Percentiles rank a stretch among this genome's conserved stretches.
Conservation (phyloP, 495 filamentous ascomycete genomes). For the Penicillium canescens region DNA sequence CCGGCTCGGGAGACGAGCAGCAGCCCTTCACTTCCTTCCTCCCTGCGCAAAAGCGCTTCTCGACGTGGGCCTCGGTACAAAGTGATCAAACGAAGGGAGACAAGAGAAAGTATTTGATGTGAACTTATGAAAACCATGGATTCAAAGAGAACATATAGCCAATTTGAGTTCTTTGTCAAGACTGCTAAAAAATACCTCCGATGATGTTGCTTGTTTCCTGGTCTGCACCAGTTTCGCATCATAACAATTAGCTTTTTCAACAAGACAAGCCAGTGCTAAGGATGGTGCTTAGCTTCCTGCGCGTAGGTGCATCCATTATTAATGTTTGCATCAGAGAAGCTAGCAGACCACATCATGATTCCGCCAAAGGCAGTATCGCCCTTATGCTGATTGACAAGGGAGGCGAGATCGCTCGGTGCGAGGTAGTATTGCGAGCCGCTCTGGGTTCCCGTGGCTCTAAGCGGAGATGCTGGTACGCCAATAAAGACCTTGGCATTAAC, state of each 20-base stretch:
- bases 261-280: slow-evolving; percentile 19
- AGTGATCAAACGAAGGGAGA: no score
- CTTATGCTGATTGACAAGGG: slow-evolving; percentile 30
- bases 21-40: no score
- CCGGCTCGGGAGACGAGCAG: no score
- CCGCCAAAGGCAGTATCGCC: slow-evolving; percentile 47
- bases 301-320: slow-evolving; percentile 43
- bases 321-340: slow-evolving; percentile 43
- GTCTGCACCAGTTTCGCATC: no score
- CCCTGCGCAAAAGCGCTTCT: no score
- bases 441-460: slow-evolving; percentile 39
- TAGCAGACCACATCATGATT: slow-evolving; percentile 57
- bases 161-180: no score
- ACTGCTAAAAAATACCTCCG: no score
- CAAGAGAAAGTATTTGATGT: neutral
- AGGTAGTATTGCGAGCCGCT: slow-evolving; percentile 47
- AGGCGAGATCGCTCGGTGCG: slow-evolving; percentile 33
- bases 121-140: no score
- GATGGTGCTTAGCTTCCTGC: slow-evolving; percentile 35
- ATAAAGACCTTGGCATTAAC: slow-evolving; percentile 48
- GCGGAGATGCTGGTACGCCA: slow-evolving; percentile 43
- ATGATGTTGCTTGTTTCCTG: no score
- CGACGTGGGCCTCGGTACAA: no score
- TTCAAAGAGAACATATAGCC: no score
- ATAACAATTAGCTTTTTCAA: neutral